Conservation (phyloP, 179 eudicot species). For the Actinidia chinensis region DNA sequence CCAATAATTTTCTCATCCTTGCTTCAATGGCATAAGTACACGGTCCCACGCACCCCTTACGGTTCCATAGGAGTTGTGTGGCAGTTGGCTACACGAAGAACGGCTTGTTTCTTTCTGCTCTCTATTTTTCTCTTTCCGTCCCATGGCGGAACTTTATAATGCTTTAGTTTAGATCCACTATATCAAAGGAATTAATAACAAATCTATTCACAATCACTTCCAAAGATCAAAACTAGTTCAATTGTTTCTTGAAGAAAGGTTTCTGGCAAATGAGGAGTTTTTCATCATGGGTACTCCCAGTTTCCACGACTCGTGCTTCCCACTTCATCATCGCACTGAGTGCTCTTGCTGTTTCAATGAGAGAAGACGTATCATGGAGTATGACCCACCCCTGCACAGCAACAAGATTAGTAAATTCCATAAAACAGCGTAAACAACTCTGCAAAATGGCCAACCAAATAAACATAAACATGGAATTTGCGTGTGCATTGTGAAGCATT, state of each 20-base stretch:
- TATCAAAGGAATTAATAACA: slow-evolving; percentile 39
- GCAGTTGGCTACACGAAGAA: slow-evolving; percentile 14
- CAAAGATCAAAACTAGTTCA: slow-evolving; percentile 29
- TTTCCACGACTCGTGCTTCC: slow-evolving; percentile 91
- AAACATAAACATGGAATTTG: no score
- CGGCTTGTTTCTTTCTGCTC: slow-evolving; percentile 1
- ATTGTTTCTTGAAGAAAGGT: slow-evolving; percentile 71
- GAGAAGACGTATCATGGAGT: slow-evolving; percentile 63
- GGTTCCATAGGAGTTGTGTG: slow-evolving; percentile 64
- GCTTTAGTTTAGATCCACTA: slow-evolving; percentile 26
- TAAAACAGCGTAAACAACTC: neutral
- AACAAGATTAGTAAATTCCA: neutral
- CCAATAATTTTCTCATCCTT: slow-evolving; percentile 38
- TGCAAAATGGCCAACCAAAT: neutral
- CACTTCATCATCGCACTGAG: slow-evolving; percentile 67
- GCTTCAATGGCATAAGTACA: slow-evolving; percentile 52
- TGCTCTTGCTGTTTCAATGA: slow-evolving; percentile 71
- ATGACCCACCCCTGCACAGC: slow-evolving; percentile 89
- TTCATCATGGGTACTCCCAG: slow-evolving; percentile 69
- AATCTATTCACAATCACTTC: slow-evolving; percentile 13
- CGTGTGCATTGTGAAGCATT: no score
- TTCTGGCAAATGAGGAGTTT: slow-evolving; percentile 94
- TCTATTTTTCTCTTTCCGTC: slow-evolving; percentile 19
- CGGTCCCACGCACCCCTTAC: slow-evolving; percentile 72
- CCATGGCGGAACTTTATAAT: slow-evolving; percentile 21